Percentiles rank a stretch among this genome's conserved stretches.
phyloP scores from a whole-genome alignment of 2,329 filamentous ascomycete species.

The Ophiocordyceps camponoti-floridani region DNA sequence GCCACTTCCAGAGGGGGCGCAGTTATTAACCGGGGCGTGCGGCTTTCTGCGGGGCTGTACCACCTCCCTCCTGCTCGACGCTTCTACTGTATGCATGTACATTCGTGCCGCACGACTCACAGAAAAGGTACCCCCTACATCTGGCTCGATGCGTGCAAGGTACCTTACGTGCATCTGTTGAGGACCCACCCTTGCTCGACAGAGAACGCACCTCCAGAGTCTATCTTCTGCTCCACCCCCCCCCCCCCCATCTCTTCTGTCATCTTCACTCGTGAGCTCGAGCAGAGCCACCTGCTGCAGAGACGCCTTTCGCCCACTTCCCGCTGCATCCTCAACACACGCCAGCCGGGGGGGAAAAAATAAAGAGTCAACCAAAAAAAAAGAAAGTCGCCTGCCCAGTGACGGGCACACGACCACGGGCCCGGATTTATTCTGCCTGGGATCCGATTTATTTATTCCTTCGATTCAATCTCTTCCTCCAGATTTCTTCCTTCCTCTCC shows the following conservation, averaged over 20 bases:
- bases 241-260: not conserved
- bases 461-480: too few relatives aligned
- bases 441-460: too few relatives aligned
- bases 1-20: not conserved
- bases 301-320: too few relatives aligned
- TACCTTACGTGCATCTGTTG: not conserved
- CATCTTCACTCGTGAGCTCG: not conserved
- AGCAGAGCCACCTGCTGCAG: not conserved
- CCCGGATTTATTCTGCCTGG: too few relatives aligned
- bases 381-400: not conserved
- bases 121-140: not conserved
- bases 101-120: not conserved
- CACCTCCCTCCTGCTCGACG: not conserved
- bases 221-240: slow-evolving; percentile 1
- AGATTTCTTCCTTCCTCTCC: too few relatives aligned
- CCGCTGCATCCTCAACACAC: too few relatives aligned
- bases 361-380: not conserved
- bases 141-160: too few relatives aligned
- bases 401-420: too few relatives aligned
- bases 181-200: not conserved
- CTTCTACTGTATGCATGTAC: not conserved
- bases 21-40: not conserved
- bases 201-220: slow-evolving; percentile 2
- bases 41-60: not conserved
- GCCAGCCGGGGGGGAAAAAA: not conserved